Evolutionary conservation across 768 basidiomycete genomes (phyloP).

Genomic region (Suillus placidus): DNA sequence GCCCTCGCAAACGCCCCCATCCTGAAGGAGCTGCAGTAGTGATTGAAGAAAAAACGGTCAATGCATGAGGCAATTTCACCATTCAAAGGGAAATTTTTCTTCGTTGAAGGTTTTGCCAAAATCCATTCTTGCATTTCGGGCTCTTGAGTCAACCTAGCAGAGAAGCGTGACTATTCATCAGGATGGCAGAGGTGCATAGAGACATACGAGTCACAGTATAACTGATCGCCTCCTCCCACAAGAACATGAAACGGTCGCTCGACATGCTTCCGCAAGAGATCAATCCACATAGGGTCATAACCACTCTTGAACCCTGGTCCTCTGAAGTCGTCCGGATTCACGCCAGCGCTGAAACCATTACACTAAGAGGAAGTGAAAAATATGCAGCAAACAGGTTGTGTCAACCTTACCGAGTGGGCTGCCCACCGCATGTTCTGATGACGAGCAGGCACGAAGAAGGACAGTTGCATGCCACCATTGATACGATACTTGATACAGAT

Average conservation of each 20-base stretch:
- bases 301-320: conserved; percentile 80
- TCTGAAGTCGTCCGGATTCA: conserved; percentile 86
- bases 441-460: conserved; percentile 82
- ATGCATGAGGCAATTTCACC: conserved; percentile 75
- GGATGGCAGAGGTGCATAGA: not conserved
- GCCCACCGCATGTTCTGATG: conserved; percentile 91
- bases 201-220: conserved; percentile 80
- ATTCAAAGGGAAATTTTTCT: conserved; percentile 61
- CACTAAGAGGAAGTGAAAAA: conserved; percentile 49
- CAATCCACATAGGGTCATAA: conserved; percentile 92
- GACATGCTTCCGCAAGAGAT: conserved; percentile 83
- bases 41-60: conserved; percentile 88
- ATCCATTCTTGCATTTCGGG: conserved; percentile 91
- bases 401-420: conserved; percentile 68
- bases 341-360: conserved; percentile 87
- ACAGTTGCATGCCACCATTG: conserved; percentile 75
- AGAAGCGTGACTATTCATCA: conserved; percentile 9
- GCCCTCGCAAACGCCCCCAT: conserved; percentile 89
- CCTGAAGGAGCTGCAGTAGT: conserved; percentile 86
- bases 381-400: not conserved
- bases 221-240: conserved; percentile 92
- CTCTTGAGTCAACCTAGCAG: conserved; percentile 72
- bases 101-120: conserved; percentile 57
- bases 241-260: conserved; percentile 86
- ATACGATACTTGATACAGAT: conserved; percentile 81